A percentile compares a stretch with the other conserved stretches of the same genome.
phyloP scores from a whole-genome alignment of 495 filamentous ascomycete species.

The Penicillium odoratum region DNA sequence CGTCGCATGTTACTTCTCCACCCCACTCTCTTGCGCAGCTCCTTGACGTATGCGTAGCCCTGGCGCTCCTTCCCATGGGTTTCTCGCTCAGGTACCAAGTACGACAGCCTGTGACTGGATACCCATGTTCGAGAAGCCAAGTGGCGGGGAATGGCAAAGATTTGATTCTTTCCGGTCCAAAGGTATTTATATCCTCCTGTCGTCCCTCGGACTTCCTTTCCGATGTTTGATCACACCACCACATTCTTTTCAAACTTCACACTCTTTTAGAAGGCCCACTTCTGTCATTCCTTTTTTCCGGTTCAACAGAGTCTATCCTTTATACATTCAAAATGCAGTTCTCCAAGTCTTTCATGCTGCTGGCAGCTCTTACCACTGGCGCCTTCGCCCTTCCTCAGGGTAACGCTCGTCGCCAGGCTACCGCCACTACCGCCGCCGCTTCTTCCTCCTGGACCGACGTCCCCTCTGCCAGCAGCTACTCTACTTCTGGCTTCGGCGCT shows the following conservation, averaged over 20 bases:
- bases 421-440: slow-evolving; percentile 8
- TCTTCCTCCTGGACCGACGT: slow-evolving; percentile 22
- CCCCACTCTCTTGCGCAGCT: slow-evolving; percentile 7
- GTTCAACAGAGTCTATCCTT: slow-evolving; percentile 12
- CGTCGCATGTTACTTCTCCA: slow-evolving; percentile 6
- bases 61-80: slow-evolving; percentile 12
- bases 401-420: slow-evolving; percentile 29
- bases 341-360: slow-evolving; percentile 39
- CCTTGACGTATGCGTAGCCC: slow-evolving; percentile 5
- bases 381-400: slow-evolving; percentile 24
- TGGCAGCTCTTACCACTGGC: slow-evolving; percentile 36
- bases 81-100: slow-evolving; percentile 23
- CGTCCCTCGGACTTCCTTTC: neutral
- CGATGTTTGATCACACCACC: slow-evolving; percentile 4
- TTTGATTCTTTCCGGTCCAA: slow-evolving; percentile 13
- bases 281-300: slow-evolving; percentile 25
- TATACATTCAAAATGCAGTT: slow-evolving; percentile 32
- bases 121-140: slow-evolving; percentile 9
- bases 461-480: slow-evolving; percentile 24
- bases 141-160: slow-evolving; percentile 15
- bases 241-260: slow-evolving; percentile 14
- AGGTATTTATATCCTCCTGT: slow-evolving; percentile 23
- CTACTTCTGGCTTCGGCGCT: slow-evolving; percentile 34
- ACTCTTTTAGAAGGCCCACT: slow-evolving; percentile 23
- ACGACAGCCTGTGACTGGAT: slow-evolving; percentile 18